Evolutionary conservation across 2,329 filamentous ascomycete genomes (phyloP), one percentile per base, ranked within the genome.

Genomic region (Fusarium liriodendri): DNA sequence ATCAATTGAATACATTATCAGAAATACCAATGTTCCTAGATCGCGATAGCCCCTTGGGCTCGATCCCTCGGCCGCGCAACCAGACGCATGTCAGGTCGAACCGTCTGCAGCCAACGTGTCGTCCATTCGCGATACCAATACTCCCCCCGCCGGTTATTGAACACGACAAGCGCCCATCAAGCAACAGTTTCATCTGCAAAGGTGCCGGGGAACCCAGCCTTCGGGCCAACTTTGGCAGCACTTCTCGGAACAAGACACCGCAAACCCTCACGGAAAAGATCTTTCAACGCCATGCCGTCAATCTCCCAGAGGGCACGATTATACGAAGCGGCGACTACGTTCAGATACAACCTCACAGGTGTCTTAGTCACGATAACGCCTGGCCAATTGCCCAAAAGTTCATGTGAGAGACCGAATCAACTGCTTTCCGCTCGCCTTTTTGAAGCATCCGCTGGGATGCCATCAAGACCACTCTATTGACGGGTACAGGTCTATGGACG

Each of bases 231-330:
- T 10, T 62, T 18, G 47, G 18, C 52, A 32, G 47, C 22, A 47
- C 20, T 16, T 2, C 10, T 20, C 10, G 29, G 6, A 33, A 13
- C 11, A 50, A 54, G 37, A 65, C 64, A 0, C 91, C 94, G 0
- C 95, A 97, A 83, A 97, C 94, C 9, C 83, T 97, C 70, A 97
- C 94, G 6, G 95, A 97, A 82, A 97, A 97, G 87, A 97, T 97
- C 69, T 91, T 97, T 0, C 95, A 98, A 82, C 85, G 88, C 32
- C 92, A 97, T 83, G 89, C 94, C 1, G 87, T 95, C 16, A 93
- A 91, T 16, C 88, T 97, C 2, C 84, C 93, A 2, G 82, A 90
- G 29, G 93, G 90, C 70, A 97, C 97, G 84, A 85, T 88, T 66
- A 93, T 97, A 77, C 88, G 88, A 77, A 87, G 89, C 14, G 95